A percentile compares a stretch with the other conserved stretches of the same genome.
Conservation (phyloP, 495 filamentous ascomycete species). For the Xylaria acuta region DNA sequence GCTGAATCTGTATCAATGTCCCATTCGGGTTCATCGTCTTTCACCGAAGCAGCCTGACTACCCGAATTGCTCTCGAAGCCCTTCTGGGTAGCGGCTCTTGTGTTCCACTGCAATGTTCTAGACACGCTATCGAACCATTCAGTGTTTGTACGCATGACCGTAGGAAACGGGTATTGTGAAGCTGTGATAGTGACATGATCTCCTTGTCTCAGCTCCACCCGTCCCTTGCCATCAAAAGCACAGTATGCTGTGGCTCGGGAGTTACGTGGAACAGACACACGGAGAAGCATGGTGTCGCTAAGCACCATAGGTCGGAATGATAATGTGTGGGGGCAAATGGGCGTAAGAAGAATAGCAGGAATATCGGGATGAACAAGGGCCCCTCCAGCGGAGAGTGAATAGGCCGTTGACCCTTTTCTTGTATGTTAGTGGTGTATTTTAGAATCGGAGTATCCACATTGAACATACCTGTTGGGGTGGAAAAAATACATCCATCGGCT, state of each 20-base stretch:
- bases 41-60: slow-evolving; percentile 43
- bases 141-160: slow-evolving; percentile 76
- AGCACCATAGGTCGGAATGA: slow-evolving; percentile 99
- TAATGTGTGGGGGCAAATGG: slow-evolving; percentile 95
- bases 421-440: slow-evolving; percentile 14
- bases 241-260: slow-evolving; percentile 93
- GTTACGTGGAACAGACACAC: slow-evolving; percentile 80
- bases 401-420: slow-evolving; percentile 79
- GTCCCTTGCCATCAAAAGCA: slow-evolving; percentile 94
- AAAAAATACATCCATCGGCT: slow-evolving; percentile 96
- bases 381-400: slow-evolving; percentile 93
- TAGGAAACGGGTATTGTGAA: slow-evolving; percentile 94
- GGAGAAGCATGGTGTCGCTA: slow-evolving; percentile 89
- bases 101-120: slow-evolving; percentile 92
- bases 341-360: slow-evolving; percentile 94
- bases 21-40: slow-evolving; percentile 66
- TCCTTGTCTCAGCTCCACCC: slow-evolving; percentile 86
- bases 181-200: slow-evolving; percentile 95
- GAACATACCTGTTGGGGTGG: slow-evolving; percentile 81
- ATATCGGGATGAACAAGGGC: slow-evolving; percentile 97
- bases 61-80: slow-evolving; percentile 64
- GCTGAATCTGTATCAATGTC: slow-evolving; percentile 87
- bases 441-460: not conserved
- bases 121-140: slow-evolving; percentile 97
- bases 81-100: slow-evolving; percentile 83